Evolutionary conservation across 495 filamentous ascomycete species (phyloP), one percentile per base, ranked within the genome.

Genomic region (Podospora pseudocomata): DNA sequence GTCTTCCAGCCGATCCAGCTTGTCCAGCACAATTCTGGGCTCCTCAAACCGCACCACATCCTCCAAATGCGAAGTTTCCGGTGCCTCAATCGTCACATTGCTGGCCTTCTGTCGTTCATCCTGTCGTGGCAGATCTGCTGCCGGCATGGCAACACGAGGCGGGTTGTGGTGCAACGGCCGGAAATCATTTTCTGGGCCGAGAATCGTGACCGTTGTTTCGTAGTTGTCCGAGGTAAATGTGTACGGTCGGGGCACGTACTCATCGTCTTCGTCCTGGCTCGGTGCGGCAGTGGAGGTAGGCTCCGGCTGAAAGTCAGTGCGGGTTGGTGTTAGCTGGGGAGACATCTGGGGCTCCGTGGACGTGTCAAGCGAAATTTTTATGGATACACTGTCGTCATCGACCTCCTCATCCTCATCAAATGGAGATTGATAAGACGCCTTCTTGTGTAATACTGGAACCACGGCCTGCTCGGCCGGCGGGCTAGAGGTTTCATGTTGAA

Each of bases 181-280:
- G 66, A 81, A 82, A 72, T 80, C 78, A 67, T 71, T 70, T 55
- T 76, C 80, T 54, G 76, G 78, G 15, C 80, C 80, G 63, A 83
- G 69, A 20, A 81, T 81, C 20, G 80, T 83, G 61, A 83, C 77
- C 61, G 81, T 84, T 19, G 79, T 83, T 68, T 75, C 72, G 58
- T 79, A 78, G 59, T 70, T 69, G 18, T 74, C 69, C 23, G 80
- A 73, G 16, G 75, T 67, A 60, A 73, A 76, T 11, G 70, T 71
- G 63, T 72, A 78, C 39, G 81, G 80, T 62, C 73, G 75, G 54
- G 74, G 76, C 61, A 79, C 78, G 60, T 83, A 82, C 13, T 49
- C 39, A 64, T 77, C 78, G 23, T 78, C 77, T 19, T 73, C 54
- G 18, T 72, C 80, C 53, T 74, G 66, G 59, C 28, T 63, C 58